Evolutionary conservation across 306 rosid genomes (phyloP).

Genomic region (Argentina anserina): DNA sequence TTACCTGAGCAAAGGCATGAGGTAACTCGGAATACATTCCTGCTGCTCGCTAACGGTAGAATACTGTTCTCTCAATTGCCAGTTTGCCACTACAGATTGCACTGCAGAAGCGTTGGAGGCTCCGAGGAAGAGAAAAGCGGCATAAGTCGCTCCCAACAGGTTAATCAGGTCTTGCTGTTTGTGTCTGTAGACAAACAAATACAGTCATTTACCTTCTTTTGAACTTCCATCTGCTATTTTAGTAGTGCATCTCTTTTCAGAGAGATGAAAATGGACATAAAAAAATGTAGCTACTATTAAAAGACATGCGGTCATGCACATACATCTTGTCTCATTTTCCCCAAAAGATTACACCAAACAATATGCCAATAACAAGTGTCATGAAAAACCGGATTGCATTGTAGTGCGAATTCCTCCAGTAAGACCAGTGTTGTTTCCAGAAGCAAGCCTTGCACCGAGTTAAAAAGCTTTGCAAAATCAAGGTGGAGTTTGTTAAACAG

Average conservation of each 20-base stretch:
- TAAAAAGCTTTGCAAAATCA: conserved; percentile 20
- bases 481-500: too few relatives aligned
- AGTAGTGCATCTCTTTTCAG: neutral
- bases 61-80: conserved; percentile 40
- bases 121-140: conserved; percentile 43
- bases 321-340: conserved; percentile 33
- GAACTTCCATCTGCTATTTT: neutral
- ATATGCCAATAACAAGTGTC: conserved; percentile 28
- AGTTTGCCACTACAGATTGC: conserved; percentile 38
- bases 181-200: conserved; percentile 14
- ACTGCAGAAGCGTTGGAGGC: conserved; percentile 39
- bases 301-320: neutral
- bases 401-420: conserved; percentile 48
- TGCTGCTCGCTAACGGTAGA: conserved; percentile 45
- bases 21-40: conserved; percentile 49
- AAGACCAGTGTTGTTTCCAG: conserved; percentile 42
- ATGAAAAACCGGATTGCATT: conserved; percentile 39
- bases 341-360: conserved; percentile 43
- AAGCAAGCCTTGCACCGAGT: conserved; percentile 44
- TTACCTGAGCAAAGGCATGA: conserved; percentile 47
- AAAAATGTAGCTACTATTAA: neutral
- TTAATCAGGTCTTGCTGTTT: conserved; percentile 34
- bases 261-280: neutral
- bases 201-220: neutral
- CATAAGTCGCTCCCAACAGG: conserved; percentile 41